Conservation (phyloP, 2,329 filamentous ascomycete species). For the Fusarium subglutinans region DNA sequence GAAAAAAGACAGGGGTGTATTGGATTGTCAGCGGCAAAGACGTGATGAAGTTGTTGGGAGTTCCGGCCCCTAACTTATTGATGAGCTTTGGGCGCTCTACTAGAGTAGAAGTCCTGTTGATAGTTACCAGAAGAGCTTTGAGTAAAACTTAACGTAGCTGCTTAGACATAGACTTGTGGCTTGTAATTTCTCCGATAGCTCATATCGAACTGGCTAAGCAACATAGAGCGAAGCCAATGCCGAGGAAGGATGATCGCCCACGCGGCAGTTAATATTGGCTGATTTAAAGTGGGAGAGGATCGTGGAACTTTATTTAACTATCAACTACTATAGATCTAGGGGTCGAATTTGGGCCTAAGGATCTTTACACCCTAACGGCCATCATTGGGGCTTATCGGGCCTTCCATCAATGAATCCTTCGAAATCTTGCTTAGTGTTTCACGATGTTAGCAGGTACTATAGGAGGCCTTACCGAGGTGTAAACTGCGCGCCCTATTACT, state of each 20-base stretch:
- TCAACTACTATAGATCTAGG: neutral
- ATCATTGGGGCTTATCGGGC: neutral
- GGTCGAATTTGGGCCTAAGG: no score
- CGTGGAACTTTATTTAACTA: neutral
- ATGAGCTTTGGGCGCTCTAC: neutral
- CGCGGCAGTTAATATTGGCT: no score
- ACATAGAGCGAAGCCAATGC: neutral
- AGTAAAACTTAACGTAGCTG: neutral
- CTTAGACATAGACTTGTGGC: no score
- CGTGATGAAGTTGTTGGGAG: neutral
- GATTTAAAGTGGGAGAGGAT: no score
- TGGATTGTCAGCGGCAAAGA: neutral
- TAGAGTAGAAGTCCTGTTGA: rapidly evolving
- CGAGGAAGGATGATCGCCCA: no score
- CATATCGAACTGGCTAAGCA: rapidly evolving
- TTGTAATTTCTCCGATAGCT: no score
- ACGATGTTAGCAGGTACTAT: no score
- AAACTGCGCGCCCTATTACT: neutral
- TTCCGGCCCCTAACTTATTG: no score
- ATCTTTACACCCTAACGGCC: no score
- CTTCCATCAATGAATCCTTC: no score
- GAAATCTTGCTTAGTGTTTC: neutral
- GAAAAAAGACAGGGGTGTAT: neutral
- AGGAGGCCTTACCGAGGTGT: no score
- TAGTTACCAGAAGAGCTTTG: neutral